Evolutionary conservation across 2,329 filamentous ascomycete species (phyloP).

Genomic region (Aspergillus pseudoviridinutans): DNA sequence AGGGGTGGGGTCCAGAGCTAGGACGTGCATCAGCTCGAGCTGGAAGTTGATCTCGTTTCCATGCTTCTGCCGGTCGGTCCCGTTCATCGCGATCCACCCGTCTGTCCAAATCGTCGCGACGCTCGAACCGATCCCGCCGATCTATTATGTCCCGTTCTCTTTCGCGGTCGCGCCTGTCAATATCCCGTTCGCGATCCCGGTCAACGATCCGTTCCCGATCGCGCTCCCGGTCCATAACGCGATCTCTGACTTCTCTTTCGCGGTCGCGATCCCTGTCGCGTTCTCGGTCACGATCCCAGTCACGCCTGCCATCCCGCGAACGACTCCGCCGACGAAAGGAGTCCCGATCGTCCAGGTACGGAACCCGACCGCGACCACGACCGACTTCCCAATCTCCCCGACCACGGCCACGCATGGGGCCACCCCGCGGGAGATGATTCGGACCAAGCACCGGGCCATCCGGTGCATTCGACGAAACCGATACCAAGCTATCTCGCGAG

Average conservation of each 20-base stretch:
- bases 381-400: conserved; percentile 43
- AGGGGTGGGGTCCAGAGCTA: conserved; percentile 11
- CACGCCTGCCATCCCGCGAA: conserved; percentile 42
- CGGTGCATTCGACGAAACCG: conserved; percentile 31
- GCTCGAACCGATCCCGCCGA: conserved; percentile 27
- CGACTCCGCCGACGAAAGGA: conserved; percentile 42
- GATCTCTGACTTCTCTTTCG: conserved; percentile 30
- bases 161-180: conserved; percentile 29
- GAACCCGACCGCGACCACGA: conserved; percentile 39
- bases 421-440: conserved; percentile 33
- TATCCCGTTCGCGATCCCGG: conserved; percentile 31
- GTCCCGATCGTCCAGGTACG: conserved; percentile 41
- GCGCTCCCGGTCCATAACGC: conserved; percentile 29
- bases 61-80: conserved; percentile 30
- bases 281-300: conserved; percentile 35
- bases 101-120: conserved; percentile 29
- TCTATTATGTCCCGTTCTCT: conserved; percentile 19
- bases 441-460: conserved; percentile 35
- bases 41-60: conserved; percentile 40
- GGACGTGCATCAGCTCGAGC: conserved; percentile 28
- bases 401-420: conserved; percentile 39
- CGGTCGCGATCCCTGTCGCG: conserved; percentile 35
- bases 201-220: conserved; percentile 24
- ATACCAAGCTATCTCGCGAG: conserved; percentile 41
- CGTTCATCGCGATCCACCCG: conserved; percentile 28